Conservation (phyloP, 2,329 filamentous ascomycete species). For the Xylaria sp. region DNA sequence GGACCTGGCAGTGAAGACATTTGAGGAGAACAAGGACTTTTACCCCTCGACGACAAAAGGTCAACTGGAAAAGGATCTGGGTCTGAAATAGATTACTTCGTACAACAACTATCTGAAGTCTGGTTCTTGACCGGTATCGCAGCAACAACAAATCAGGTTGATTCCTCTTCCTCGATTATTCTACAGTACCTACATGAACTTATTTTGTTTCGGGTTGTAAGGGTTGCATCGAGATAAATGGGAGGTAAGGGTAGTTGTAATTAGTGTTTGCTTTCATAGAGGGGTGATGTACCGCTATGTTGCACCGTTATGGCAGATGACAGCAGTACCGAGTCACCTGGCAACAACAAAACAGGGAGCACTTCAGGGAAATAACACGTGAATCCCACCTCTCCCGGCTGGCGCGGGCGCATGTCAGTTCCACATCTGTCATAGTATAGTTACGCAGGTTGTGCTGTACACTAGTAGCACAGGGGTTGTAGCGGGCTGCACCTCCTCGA, state of each 20-base stretch:
- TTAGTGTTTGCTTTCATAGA: not conserved
- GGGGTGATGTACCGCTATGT: not conserved
- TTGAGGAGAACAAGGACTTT: constrained; percentile 87
- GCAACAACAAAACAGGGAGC: not conserved
- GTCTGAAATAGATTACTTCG: constrained; percentile 49
- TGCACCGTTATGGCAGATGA: constrained; percentile 1
- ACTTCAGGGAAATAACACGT: constrained; percentile 25
- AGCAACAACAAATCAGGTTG: not conserved
- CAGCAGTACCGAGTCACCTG: constrained; percentile 4
- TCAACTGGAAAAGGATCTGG: constrained; percentile 88
- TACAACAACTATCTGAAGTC: too few relatives aligned
- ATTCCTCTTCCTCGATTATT: not conserved
- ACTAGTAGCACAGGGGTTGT: too few relatives aligned
- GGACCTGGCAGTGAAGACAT: constrained; percentile 80
- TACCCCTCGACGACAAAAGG: constrained; percentile 93
- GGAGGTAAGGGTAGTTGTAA: not conserved
- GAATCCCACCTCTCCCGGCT: constrained; percentile 26
- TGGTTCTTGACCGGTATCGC: not conserved
- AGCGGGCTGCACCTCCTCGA: constrained; percentile 12
- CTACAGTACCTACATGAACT: not conserved
- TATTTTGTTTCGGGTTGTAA: not conserved
- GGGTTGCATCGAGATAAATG: not conserved
- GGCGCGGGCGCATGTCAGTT: not conserved
- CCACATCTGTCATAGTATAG: constrained; percentile 8
- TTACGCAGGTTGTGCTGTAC: too few relatives aligned